These are phyloP conservation scores for Neolentinus lepideus DNA, from an alignment of 1,284 basidiomycete species.

Conservation along the genomic window DNA sequence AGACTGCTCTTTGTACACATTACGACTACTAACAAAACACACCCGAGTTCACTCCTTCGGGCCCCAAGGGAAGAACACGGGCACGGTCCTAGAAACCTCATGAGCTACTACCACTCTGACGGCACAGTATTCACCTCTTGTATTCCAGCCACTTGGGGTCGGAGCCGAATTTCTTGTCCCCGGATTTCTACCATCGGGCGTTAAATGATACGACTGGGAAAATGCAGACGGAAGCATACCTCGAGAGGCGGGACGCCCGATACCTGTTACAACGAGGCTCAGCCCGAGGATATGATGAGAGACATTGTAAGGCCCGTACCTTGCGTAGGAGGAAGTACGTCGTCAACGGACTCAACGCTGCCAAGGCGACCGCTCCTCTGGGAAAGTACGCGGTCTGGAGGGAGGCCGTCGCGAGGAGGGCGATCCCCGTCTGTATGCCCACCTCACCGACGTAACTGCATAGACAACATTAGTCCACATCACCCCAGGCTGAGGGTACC, in stretches of 20 bases:
- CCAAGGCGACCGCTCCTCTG: slow-evolving; percentile 34
- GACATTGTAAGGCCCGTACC: slow-evolving; percentile 23
- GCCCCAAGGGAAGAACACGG: background rate
- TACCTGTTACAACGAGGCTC: slow-evolving; percentile 24
- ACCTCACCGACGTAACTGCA: slow-evolving; percentile 73
- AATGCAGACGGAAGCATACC: slow-evolving; percentile 16
- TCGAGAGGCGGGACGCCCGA: slow-evolving; percentile 72
- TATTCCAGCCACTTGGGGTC: slow-evolving; percentile 65
- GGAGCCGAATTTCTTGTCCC: slow-evolving; percentile 59
- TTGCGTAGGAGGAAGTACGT: slow-evolving; percentile 55
- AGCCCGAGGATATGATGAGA: background rate
- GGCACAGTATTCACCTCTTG: slow-evolving; percentile 40
- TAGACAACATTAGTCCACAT: slow-evolving; percentile 4
- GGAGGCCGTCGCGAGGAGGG: slow-evolving; percentile 46
- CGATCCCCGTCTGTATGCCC: slow-evolving; percentile 68
- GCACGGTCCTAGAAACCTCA: slow-evolving; percentile 13
- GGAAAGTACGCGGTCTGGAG: slow-evolving; percentile 42
- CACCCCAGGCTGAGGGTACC: slow-evolving; percentile 1
- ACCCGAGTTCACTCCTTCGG: background rate
- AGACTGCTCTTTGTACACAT: too few relatives aligned
- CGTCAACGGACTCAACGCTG: slow-evolving; percentile 57
- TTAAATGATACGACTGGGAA: too few relatives aligned
- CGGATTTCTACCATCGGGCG: slow-evolving; percentile 38
- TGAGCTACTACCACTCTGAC: background rate
- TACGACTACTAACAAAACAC: too few relatives aligned